These are phyloP conservation scores for Exophiala spinifera DNA, from an alignment of 2,329 filamentous ascomycete genomes.

Conservation along the genomic window DNA sequence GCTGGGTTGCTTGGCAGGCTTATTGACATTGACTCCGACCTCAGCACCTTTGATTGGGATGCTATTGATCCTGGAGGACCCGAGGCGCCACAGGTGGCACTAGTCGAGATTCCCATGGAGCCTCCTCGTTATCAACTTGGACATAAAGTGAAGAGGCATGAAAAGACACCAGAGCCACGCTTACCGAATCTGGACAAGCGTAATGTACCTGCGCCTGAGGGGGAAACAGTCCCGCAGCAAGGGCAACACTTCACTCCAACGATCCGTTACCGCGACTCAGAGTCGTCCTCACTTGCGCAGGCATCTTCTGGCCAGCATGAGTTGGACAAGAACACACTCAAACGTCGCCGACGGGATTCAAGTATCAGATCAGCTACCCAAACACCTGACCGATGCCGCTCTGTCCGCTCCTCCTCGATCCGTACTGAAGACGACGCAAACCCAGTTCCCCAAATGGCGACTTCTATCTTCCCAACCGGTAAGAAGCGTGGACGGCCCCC, in stretches of 20 bases:
- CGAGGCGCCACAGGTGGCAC: slow-evolving; percentile 32
- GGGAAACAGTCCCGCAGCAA: background rate
- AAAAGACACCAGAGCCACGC: slow-evolving; percentile 3
- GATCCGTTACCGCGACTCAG: background rate
- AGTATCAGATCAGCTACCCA: slow-evolving; percentile 1
- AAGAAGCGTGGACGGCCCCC: slow-evolving; percentile 33
- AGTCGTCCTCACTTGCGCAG: background rate
- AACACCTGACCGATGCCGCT: background rate
- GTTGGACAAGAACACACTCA: background rate
- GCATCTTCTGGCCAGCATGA: background rate
- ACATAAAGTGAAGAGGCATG: slow-evolving; percentile 7
- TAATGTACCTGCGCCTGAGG: slow-evolving; percentile 4
- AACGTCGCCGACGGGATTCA: slow-evolving; percentile 1
- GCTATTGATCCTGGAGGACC: slow-evolving; percentile 57
- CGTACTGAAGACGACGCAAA: background rate
- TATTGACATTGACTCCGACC: slow-evolving; percentile 46
- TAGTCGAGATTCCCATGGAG: slow-evolving; percentile 28
- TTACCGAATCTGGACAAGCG: slow-evolving; percentile 23
- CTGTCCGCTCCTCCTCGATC: slow-evolving; percentile 10
- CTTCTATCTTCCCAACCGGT: slow-evolving; percentile 3
- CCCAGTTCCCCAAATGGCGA: slow-evolving; percentile 4
- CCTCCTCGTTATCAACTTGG: slow-evolving; percentile 28
- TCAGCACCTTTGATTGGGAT: slow-evolving; percentile 61
- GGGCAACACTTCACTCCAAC: background rate
- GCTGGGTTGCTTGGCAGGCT: slow-evolving; percentile 46